phyloP scores from a whole-genome alignment of 2,329 filamentous ascomycete genomes.

The Xylaria multiplex region DNA sequence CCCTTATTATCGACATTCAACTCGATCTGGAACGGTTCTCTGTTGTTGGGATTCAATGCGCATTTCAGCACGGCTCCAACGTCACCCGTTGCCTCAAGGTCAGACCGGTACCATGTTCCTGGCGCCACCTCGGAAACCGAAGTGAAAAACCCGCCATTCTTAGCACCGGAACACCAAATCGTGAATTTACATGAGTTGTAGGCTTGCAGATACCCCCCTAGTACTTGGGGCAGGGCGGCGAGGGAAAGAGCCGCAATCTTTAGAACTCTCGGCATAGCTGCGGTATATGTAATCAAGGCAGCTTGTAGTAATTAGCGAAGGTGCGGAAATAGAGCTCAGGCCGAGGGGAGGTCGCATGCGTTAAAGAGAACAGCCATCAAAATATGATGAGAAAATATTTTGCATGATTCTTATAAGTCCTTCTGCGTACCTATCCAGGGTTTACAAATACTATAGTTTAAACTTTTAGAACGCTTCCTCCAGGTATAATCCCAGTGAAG shows the following conservation, averaged over 20 bases:
- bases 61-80: constrained; percentile 43
- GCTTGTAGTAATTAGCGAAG: background rate
- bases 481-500: background rate
- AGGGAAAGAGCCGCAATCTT: constrained; percentile 6
- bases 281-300: background rate
- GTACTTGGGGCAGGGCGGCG: constrained; percentile 16
- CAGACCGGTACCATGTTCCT: constrained; percentile 29
- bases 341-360: background rate
- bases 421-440: background rate
- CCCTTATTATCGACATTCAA: constrained; percentile 33
- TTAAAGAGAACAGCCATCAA: background rate
- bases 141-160: constrained; percentile 36
- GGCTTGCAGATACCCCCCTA: constrained; percentile 31
- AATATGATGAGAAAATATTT: background rate
- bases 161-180: constrained; percentile 37
- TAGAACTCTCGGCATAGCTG: background rate
- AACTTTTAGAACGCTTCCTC: background rate
- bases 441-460: no score
- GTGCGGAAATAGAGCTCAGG: background rate
- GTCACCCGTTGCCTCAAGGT: constrained; percentile 30
- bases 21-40: constrained; percentile 41
- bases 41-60: background rate
- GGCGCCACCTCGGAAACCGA: background rate
- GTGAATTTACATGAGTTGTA: constrained; percentile 38
- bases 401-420: background rate